Base-by-base conservation (phyloP, 179 eudicot genomes). In the Beta corolliflora region DNA sequence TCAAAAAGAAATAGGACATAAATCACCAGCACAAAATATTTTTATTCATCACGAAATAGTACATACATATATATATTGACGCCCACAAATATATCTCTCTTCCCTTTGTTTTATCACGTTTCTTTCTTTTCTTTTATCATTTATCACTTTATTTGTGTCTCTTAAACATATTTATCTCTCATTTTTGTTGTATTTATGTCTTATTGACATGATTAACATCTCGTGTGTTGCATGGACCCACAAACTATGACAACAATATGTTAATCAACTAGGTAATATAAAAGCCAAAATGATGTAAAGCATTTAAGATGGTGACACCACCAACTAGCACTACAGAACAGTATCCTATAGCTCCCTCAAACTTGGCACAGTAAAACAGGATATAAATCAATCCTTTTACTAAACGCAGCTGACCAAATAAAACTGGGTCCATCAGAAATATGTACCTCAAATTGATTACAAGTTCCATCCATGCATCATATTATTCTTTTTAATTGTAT, bases 341-440 rank as follows among this genome's bases (percentile, higher is more conserved):
- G 31, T 52, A 80, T 55, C 71, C 36, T 61, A 23, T 19, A 73
- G 64, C 65, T 81, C 83, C 73, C 79, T 74, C n/a, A 58, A 68
- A 60, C 65, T 55, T 74, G 67, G 83, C 65, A 73, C 12, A 50
- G 75, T 72, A 72, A 9, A 73, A 53, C 59, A 74, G 16, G 65
- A 25, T 73, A 65, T 77, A 48, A 66, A 68, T 72, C 71, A 72
- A 72, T 79, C 76, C 31, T 59, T 80, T 60, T 45, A 60, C 61
- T 75, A 80, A 18, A 71, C 65, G 48, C 54, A 29, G 52, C 36
- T 50, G 25, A 75, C 54, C 55, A 80, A 74, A 52, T 45, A 80
- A 70, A 58, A 73, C 5, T 12, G 70, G 77, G 78, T 53, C 81
- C 76, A 61, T 18, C 4, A 60, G 14, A 48, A 36, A 68, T 15